Base-by-base conservation (phyloP, 129 eudicot species). In the Solidago caesia region DNA sequence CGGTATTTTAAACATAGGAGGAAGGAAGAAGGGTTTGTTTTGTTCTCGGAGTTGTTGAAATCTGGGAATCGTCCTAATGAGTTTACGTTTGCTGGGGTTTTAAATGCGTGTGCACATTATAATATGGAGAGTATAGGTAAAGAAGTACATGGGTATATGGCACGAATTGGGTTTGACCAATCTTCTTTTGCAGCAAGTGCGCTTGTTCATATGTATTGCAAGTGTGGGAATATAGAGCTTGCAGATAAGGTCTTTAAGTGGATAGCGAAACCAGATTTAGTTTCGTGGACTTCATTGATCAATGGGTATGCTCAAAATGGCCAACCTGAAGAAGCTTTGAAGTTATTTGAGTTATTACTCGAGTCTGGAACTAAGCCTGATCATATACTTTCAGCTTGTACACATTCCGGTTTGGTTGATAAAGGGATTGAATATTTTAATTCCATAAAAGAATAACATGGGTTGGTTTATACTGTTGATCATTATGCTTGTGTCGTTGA, bases 401-500 rank as follows among this genome's bases (percentile, higher is more conserved):
- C 89, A 9, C 91, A 85, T 78, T 88, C 94, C 5, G 94, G 91
- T 26, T 78, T 88, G 79, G 87, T 85, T 63, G 89, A 88, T 46
- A 78, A 80, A 75, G 94, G 91, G 7, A 79, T 87, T 8, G 84
- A 82, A 71, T 77, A 77, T 72, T 88, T 82, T 78, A 60, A 69
- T 63, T 84, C 84, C 9, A 85, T 85, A 65, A 76, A 86, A 69
- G 82, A 83, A 11, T 76, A 58, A 68, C 82, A 87, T 42, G 84
- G 87, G 39, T 62, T 87, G 57, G 59, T 43, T 29, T 80, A 77
- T 16, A 87, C 85, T 2, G 63, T 68, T 14, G 96, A 90, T 72
- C 96, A 90, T 82, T 90, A 90, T 64, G 83, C 92, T 63, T 90
- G 90, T 73, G 85, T 87, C 47, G 68, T 90, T 52, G 96, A 90